A percentile compares a stretch with the other conserved stretches of the same genome.
Evolutionary conservation across 1,284 basidiomycete species (phyloP).

Genomic region (Moesziomyces globuligerus): DNA sequence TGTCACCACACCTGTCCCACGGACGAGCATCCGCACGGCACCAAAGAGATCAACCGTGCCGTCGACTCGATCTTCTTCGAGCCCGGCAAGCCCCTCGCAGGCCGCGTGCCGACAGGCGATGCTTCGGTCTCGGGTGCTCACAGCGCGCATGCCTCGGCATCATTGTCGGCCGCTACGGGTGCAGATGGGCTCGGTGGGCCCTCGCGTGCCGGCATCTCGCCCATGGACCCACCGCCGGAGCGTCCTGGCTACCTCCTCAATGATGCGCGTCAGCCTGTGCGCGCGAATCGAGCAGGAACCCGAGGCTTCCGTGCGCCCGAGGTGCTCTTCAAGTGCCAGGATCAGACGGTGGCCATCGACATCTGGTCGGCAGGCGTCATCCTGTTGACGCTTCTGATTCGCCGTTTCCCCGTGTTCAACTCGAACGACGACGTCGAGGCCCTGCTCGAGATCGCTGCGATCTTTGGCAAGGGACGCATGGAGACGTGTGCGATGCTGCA

Average conservation of each 20-base stretch:
- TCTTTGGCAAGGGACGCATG: constrained; percentile 85
- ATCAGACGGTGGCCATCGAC: constrained; percentile 92
- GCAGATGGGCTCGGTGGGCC: constrained; percentile 68
- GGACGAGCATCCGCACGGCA: constrained; percentile 54
- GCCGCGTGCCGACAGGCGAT: constrained; percentile 15
- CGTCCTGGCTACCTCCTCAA: constrained; percentile 59
- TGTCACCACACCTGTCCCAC: constrained; percentile 64
- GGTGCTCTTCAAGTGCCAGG: constrained; percentile 91
- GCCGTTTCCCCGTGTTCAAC: constrained; percentile 94
- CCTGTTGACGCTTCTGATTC: constrained; percentile 87
- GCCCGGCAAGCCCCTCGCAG: constrained; percentile 54
- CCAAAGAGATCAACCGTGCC: constrained; percentile 52
- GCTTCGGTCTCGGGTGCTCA: constrained; percentile 4
- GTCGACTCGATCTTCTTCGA: constrained; percentile 57
- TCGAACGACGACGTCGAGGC: constrained; percentile 95
- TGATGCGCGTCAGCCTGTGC: constrained; percentile 75
- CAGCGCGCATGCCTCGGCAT: constrained; percentile 68
- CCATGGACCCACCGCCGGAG: constrained; percentile 62
- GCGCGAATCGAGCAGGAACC: constrained; percentile 96
- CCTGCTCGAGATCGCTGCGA: constrained; percentile 88
- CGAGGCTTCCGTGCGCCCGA: constrained; percentile 97
- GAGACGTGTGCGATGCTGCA: constrained; percentile 88
- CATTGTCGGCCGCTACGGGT: no score
- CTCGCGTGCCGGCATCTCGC: constrained; percentile 19
- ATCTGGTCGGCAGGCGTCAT: constrained; percentile 96